Evolutionary conservation across 1,284 basidiomycete genomes (phyloP).

Genomic region (Cryptococcus sp.): DNA sequence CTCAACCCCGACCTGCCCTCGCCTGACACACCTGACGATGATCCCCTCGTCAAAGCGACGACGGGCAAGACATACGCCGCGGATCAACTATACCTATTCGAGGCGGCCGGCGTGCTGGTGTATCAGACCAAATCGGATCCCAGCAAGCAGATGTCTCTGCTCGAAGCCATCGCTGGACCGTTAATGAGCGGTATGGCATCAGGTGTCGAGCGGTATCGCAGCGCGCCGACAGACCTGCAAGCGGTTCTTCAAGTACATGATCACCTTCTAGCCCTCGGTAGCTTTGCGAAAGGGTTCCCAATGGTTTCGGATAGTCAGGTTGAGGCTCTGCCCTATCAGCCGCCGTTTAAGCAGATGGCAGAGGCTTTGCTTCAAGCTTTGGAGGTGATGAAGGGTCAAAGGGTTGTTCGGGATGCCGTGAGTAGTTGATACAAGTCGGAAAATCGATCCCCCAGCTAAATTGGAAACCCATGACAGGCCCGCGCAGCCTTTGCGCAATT

Average conservation of each 20-base stretch:
- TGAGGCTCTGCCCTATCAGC: slow-evolving; percentile 70
- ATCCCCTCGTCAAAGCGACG: slow-evolving; percentile 70
- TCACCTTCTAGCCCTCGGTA: slow-evolving; percentile 90
- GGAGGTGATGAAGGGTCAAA: slow-evolving; percentile 82
- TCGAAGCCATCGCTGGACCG: slow-evolving; percentile 78
- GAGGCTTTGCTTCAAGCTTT: slow-evolving; percentile 86
- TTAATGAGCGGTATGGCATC: slow-evolving; percentile 74
- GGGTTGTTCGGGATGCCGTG: slow-evolving; percentile 90
- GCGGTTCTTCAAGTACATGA: slow-evolving; percentile 91
- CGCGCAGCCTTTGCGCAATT: slow-evolving; percentile 93
- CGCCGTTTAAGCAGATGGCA: slow-evolving; percentile 82
- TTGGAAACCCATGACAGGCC: slow-evolving; percentile 60
- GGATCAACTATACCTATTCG: slow-evolving; percentile 93
- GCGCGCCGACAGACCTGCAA: slow-evolving; percentile 54
- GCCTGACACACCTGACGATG: slow-evolving; percentile 58
- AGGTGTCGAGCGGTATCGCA: slow-evolving; percentile 60
- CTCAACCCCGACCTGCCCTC: slow-evolving; percentile 55
- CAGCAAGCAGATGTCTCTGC: slow-evolving; percentile 70
- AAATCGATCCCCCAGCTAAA: background rate
- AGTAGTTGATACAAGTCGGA: slow-evolving; percentile 40
- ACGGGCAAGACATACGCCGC: slow-evolving; percentile 69
- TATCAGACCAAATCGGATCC: slow-evolving; percentile 66
- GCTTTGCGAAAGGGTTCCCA: slow-evolving; percentile 96
- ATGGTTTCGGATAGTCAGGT: slow-evolving; percentile 73
- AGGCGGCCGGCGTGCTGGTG: slow-evolving; percentile 83